Evolutionary conservation across 495 filamentous ascomycete genomes (phyloP).

Genomic region (Talaromyces stipitatus): DNA sequence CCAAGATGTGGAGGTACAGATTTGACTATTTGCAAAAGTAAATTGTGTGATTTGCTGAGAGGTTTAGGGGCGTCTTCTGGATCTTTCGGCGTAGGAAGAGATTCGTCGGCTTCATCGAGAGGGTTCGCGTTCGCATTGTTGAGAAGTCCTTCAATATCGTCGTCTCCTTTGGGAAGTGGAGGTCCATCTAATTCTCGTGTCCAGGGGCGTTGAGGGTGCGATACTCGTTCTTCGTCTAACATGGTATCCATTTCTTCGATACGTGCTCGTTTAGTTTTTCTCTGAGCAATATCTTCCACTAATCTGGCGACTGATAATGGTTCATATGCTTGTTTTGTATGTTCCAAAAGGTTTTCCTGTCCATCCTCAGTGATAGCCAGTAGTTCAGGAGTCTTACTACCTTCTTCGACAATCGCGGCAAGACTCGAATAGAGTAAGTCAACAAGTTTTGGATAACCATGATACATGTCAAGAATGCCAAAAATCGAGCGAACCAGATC

Average conservation of each 20-base stretch:
- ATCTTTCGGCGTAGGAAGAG: slow-evolving; percentile 35
- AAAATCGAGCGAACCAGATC: slow-evolving; percentile 87
- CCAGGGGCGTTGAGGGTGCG: slow-evolving; percentile 35
- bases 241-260: slow-evolving; percentile 19
- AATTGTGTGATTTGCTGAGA: slow-evolving; percentile 46
- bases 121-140: slow-evolving; percentile 13
- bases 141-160: slow-evolving; percentile 23
- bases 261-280: slow-evolving; percentile 30
- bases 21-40: slow-evolving; percentile 60
- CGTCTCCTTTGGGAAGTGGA: slow-evolving; percentile 17
- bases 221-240: slow-evolving; percentile 22
- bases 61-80: slow-evolving; percentile 47
- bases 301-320: slow-evolving; percentile 29
- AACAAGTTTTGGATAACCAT: slow-evolving; percentile 84
- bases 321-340: slow-evolving; percentile 31
- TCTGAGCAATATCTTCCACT: slow-evolving; percentile 24
- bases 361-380: slow-evolving; percentile 34
- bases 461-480: slow-evolving; percentile 81
- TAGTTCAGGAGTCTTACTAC: slow-evolving; percentile 56
- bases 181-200: slow-evolving; percentile 19
- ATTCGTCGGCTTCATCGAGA: slow-evolving; percentile 25
- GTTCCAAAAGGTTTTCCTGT: slow-evolving; percentile 19
- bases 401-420: slow-evolving; percentile 72
- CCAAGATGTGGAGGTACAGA: slow-evolving; percentile 81
- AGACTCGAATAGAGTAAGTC: slow-evolving; percentile 80